Base-by-base conservation (phyloP, 2,329 filamentous ascomycete species). In the Penicillium brasilianum region DNA sequence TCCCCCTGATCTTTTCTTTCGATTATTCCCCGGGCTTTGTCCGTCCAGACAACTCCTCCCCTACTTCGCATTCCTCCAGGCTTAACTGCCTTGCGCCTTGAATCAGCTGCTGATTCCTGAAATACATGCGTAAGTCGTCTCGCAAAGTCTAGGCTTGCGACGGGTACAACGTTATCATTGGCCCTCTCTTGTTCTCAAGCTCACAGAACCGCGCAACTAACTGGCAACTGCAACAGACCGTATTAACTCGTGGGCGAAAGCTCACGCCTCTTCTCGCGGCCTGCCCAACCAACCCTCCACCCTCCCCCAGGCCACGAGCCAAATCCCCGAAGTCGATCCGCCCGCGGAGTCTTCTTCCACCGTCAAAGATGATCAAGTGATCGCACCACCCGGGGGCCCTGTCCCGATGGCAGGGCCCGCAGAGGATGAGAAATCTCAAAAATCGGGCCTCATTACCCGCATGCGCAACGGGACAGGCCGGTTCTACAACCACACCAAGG, bases 171-270 rank as follows among this genome's bases (percentile, higher is more conserved):
- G 7, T n/a, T 48, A 48, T 48, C 44, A 5, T 28, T n/a, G 25
- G 14, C 10, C n/a, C 28, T 46, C 3, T n/a, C n/a, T n/a, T n/a
- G n/a, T n/a, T n/a, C n/a, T n/a, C n/a, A n/a, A n/a, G n/a, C n/a
- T n/a, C n/a, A n/a, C n/a, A 4, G 34, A 22, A 55, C 50, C 36
- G 37, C 37, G 61, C 58, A 32, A 60, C 67, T 65, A 48, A 62
- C 62, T 16, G 28, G 13, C 32, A 37, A 44, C 22, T 20, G 4
- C n/a, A 18, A 6, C 39, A 76, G 74, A 76, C 74, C 73, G 72
- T 61, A 75, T 76, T 72, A 67, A 72, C 62, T 75, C 74, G 74
- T 76, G 74, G 74, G 74, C 74, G 74, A 76, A 75, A 76, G 74
- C 74, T 76, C 74, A 76, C 74, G 73, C 73, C 22, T 72, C 71